Evolutionary conservation across 306 rosid species (phyloP), one percentile per base, ranked within the genome.

Genomic region (Comarum palustre): DNA sequence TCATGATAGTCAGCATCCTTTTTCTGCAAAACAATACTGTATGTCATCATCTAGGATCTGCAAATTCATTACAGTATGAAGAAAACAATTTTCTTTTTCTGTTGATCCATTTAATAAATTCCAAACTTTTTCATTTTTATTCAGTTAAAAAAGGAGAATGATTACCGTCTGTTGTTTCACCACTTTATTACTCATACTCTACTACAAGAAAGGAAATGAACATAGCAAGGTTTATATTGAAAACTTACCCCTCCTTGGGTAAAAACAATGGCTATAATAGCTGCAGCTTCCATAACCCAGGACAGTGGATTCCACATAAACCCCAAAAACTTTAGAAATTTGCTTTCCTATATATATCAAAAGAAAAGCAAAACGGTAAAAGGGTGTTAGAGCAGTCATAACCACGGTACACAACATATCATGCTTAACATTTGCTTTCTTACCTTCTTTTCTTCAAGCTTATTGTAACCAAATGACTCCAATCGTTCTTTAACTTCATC

Each of bases 261-360:
- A 74, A 90, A 73, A 46, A 46, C 89, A 81, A 90, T 79, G 76
- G 96, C 92, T 87, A 87, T 86, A 75, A 90, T 4, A 71, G 92
- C 90, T 75, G 90, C 96, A 71, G 92, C 96, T 84, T 87, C 96
- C 96, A 89, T 89, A n/a, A 90, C 92, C 96, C 96, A 90, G 67
- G 96, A 90, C 12, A 90, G 66, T 75, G 96, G 96, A 84, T 90
- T 90, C 96, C 96, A 87, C 96, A 86, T 90, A 76, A 90, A 90
- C 3, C 96, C 87, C 86, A 90, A 82, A 75, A 90, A 90, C 79
- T 87, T 90, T 14, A 90, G 68, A 8, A 86, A 2, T 71, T 90
- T 90, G 70, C 84, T 90, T 78, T 90, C 92, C 92, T n/a, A n/a
- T 90, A 81, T 1, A 32, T 36, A 46, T 34, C 20, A 77, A 45